Conservation (phyloP, 768 basidiomycete genomes). For the Kwoniella bestiolae region DNA sequence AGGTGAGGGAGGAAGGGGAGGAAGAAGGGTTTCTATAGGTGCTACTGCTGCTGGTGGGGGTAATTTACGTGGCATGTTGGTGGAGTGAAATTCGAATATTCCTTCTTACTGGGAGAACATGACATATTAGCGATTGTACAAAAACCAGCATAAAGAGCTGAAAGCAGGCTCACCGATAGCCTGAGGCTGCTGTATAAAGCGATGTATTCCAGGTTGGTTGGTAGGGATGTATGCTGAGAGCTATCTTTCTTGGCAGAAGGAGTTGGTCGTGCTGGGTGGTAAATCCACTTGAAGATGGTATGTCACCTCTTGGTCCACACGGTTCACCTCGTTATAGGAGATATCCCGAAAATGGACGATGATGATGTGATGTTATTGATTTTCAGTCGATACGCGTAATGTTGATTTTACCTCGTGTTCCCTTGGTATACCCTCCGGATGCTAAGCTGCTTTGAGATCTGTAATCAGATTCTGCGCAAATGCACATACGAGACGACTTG, state of each 20-base stretch:
- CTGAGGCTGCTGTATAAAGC: no score
- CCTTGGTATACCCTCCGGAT: neutral
- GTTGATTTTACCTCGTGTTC: neutral
- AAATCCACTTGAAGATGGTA: neutral
- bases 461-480: no score
- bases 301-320: neutral
- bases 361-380: neutral
- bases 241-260: no score
- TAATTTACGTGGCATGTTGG: conserved; percentile 37
- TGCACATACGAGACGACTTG: no score
- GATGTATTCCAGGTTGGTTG: no score
- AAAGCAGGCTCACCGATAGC: neutral
- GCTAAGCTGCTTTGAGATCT: no score
- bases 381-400: neutral
- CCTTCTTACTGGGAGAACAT: no score
- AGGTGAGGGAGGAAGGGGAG: conserved; percentile 52
- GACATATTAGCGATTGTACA: no score
- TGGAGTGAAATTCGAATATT: neutral
- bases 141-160: no score
- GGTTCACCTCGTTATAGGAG: neutral
- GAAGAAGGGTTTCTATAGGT: conserved; percentile 28
- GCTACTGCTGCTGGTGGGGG: conserved; percentile 32
- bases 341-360: no score
- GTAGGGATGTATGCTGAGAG: no score
- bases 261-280: no score